phyloP scores from a whole-genome alignment of 225 moss, liverwort and hornwort genomes.

The Pleurozium schreberi region DNA sequence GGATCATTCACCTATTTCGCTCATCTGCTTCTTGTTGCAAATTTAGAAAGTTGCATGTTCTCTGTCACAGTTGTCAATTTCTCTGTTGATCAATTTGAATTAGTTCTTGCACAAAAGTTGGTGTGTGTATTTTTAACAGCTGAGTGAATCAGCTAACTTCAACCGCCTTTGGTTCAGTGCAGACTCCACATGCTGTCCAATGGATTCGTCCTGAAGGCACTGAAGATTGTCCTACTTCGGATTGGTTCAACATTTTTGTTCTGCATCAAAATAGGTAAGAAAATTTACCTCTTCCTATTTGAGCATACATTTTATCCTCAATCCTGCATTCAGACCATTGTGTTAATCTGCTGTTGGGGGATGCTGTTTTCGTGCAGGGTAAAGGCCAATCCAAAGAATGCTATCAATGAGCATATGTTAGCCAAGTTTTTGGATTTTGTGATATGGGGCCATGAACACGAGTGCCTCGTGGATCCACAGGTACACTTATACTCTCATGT shows the following conservation, averaged over 20 bases:
- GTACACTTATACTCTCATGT: constrained; percentile 19
- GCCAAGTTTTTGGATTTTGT: constrained; percentile 92
- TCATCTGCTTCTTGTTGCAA: not conserved
- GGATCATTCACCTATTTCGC: not conserved
- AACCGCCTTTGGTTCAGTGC: constrained; percentile 21
- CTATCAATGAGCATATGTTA: constrained; percentile 86
- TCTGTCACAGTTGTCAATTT: not conserved
- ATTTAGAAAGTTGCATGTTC: not conserved
- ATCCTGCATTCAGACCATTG: not conserved
- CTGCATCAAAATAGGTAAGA: constrained; percentile 87
- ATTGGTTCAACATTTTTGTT: constrained; percentile 99
- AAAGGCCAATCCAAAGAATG: constrained; percentile 94
- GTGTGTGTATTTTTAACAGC: not conserved
- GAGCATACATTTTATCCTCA: not conserved
- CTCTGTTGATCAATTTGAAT: not conserved
- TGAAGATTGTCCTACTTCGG: constrained; percentile 51
- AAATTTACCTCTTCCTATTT: not conserved
- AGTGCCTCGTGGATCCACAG: constrained; percentile 96
- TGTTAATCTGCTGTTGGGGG: not conserved
- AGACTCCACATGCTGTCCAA: constrained; percentile 94
- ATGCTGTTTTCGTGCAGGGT: constrained; percentile 43
- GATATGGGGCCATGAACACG: constrained; percentile 98
- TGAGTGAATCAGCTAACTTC: constrained; percentile 7
- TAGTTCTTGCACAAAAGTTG: not conserved
- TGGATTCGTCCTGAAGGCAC: constrained; percentile 95